Base-by-base conservation (phyloP, 371 early-diverging fungal genomes). In the Mucor indicus region DNA sequence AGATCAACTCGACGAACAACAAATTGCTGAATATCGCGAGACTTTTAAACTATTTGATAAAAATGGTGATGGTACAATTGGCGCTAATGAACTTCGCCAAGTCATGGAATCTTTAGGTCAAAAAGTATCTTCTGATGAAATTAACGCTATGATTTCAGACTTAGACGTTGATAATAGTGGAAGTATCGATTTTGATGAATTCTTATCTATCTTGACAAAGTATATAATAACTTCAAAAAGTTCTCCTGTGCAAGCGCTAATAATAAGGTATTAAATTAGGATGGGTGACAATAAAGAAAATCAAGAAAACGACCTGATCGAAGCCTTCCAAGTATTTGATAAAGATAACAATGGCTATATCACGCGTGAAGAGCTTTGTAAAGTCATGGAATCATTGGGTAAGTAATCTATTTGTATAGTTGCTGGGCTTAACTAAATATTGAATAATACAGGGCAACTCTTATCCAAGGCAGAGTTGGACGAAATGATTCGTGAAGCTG, bases 91-190 rank as follows among this genome's bases (percentile, higher is more conserved):
- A 38, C 63, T 73, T 29, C 63, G 65, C 32, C 50, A 50, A 32
- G 70, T 65, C 6, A 57, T 73, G 35, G 55, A 50, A 8, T 60
- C 62, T 6, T 62, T 73, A 32, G 66, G 66, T 15, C 83, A 81
- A 69, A 81, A 85, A 54, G 86, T 88, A 5, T 81, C 77, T 23
- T 86, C 87, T 35, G 72, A 80, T 16, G 88, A 92, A 50, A 61
- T 90, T 42, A 78, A 80, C 50, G 88, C 84, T 48, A 86, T 89
- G 60, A 86, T 97, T 59, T 85, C 85, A 67, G 92, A 93, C 64
- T 85, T 91, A 25, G 96, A 96, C 72, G 79, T 86, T 44, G 89
- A 93, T 69, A 88, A 91, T 53, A 88, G 91, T 67, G 93, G 93
- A 39, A 87, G 75, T 36, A 87, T 95, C 57, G 96, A 95, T 67